Percentiles rank a stretch among this genome's conserved stretches.
Conservation (phyloP, 495 filamentous ascomycete genomes). For the Penicillium goetzii region DNA sequence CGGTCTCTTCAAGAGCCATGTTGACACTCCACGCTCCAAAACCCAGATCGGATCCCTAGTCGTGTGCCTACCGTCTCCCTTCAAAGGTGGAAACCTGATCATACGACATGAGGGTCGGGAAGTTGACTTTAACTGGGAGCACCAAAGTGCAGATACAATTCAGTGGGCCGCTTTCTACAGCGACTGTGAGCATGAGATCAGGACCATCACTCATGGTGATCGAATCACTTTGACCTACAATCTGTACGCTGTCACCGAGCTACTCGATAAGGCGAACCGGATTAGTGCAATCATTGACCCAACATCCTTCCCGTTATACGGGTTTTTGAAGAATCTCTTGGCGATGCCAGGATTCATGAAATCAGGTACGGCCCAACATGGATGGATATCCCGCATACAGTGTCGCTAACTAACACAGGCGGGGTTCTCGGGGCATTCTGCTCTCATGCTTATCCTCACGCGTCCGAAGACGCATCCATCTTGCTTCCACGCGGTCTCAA, state of each 20-base stretch:
- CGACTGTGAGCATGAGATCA: slow-evolving; percentile 64
- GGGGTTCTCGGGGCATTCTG: slow-evolving; percentile 40
- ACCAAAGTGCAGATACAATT: slow-evolving; percentile 32
- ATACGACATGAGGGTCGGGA: slow-evolving; percentile 33
- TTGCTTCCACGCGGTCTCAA: slow-evolving; percentile 60
- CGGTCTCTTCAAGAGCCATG: slow-evolving; percentile 55
- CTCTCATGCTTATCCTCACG: slow-evolving; percentile 41
- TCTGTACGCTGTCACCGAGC: slow-evolving; percentile 43
- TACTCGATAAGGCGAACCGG: neutral
- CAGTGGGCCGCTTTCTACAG: slow-evolving; percentile 66
- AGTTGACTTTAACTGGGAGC: slow-evolving; percentile 49
- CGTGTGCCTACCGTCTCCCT: slow-evolving; percentile 51
- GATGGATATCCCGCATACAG: neutral
- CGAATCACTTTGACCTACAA: slow-evolving; percentile 64
- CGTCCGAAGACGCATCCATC: slow-evolving; percentile 16
- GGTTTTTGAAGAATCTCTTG: slow-evolving; percentile 11
- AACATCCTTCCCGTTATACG: slow-evolving; percentile 18
- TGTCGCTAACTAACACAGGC: slow-evolving; percentile 14
- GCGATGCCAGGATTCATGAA: slow-evolving; percentile 18
- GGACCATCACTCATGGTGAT: slow-evolving; percentile 53
- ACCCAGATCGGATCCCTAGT: slow-evolving; percentile 60
- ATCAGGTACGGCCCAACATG: slow-evolving; percentile 14
- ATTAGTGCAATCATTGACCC: slow-evolving; percentile 4
- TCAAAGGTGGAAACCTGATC: slow-evolving; percentile 40
- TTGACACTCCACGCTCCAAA: slow-evolving; percentile 56